These are phyloP conservation scores for Talaromyces verruculosus DNA, from an alignment of 2,329 filamentous ascomycete species.

Conservation along the genomic window DNA sequence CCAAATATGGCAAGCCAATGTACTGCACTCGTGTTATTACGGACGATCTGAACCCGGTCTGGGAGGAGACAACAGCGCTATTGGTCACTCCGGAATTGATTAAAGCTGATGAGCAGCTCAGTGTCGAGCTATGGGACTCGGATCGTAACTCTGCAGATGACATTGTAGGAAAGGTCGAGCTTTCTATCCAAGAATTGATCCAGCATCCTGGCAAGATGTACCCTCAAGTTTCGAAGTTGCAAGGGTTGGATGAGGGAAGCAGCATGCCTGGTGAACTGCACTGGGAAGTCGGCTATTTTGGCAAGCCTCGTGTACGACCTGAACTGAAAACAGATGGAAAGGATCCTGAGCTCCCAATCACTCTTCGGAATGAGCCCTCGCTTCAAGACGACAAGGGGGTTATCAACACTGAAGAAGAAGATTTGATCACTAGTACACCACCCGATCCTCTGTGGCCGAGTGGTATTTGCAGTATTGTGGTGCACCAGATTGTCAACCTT, in stretches of 20 bases:
- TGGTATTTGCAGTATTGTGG: slow-evolving; percentile 78
- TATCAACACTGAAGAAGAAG: slow-evolving; percentile 70
- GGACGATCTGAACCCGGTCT: slow-evolving; percentile 89
- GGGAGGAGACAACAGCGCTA: slow-evolving; percentile 82
- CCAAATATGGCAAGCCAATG: slow-evolving; percentile 96
- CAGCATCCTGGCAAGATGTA: slow-evolving; percentile 93
- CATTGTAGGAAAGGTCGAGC: slow-evolving; percentile 88
- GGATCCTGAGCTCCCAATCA: slow-evolving; percentile 71
- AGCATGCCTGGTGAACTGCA: slow-evolving; percentile 90
- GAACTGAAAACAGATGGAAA: slow-evolving; percentile 85
- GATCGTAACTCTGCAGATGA: slow-evolving; percentile 91
- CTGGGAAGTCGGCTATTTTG: slow-evolving; percentile 96
- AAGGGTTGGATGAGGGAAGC: slow-evolving; percentile 78
- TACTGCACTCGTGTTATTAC: slow-evolving; percentile 96
- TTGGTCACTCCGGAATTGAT: slow-evolving; percentile 86
- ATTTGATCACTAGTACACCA: slow-evolving; percentile 84
- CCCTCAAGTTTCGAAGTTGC: slow-evolving; percentile 77
- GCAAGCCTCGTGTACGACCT: slow-evolving; percentile 82
- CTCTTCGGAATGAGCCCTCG: slow-evolving; percentile 70
- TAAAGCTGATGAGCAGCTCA: slow-evolving; percentile 89
- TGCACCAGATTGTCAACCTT: slow-evolving; percentile 94
- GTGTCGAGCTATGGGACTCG: slow-evolving; percentile 94
- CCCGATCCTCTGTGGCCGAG: slow-evolving; percentile 96
- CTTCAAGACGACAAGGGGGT: slow-evolving; percentile 86
- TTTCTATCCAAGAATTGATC: slow-evolving; percentile 93